Conservation (phyloP, 2,329 filamentous ascomycete genomes). For the Canariomyces notabilis region DNA sequence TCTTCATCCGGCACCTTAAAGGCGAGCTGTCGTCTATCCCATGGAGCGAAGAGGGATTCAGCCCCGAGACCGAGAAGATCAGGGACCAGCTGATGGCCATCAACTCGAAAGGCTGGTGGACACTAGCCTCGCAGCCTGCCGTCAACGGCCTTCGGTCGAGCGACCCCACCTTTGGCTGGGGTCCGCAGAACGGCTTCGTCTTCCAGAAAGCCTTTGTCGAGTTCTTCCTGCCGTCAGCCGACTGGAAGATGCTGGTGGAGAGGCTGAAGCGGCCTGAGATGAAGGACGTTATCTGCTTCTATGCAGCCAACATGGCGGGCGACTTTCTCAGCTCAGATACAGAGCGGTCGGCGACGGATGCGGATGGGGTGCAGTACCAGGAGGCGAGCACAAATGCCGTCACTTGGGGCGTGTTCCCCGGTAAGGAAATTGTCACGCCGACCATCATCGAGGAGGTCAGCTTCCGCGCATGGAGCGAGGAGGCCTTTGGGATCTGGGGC, state of each 20-base stretch:
- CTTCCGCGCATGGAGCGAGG: conserved; percentile 90
- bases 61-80: conserved; percentile 79
- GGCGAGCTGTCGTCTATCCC: conserved; percentile 78
- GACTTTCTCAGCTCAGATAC: conserved; percentile 70
- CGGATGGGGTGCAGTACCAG: conserved; percentile 18
- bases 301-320: conserved; percentile 73
- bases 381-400: conserved; percentile 76
- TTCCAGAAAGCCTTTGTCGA: conserved; percentile 99
- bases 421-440: conserved; percentile 92
- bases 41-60: conserved; percentile 88
- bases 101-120: conserved; percentile 88
- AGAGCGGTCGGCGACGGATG: conserved; percentile 21
- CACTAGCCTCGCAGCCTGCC: conserved; percentile 88
- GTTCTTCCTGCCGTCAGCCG: conserved; percentile 74
- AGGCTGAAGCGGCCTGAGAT: conserved; percentile 56
- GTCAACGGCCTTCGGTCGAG: conserved; percentile 78
- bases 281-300: conserved; percentile 73
- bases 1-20: conserved; percentile 77
- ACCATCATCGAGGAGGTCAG: conserved; percentile 96
- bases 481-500: conserved; percentile 91
- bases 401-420: conserved; percentile 92
- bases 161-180: conserved; percentile 85
- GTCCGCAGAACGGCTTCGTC: conserved; percentile 84
- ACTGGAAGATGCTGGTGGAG: conserved; percentile 64
- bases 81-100: conserved; percentile 67